Base-by-base conservation (phyloP, 108 stramenopile species). In the Chaetoceros muelleri region DNA sequence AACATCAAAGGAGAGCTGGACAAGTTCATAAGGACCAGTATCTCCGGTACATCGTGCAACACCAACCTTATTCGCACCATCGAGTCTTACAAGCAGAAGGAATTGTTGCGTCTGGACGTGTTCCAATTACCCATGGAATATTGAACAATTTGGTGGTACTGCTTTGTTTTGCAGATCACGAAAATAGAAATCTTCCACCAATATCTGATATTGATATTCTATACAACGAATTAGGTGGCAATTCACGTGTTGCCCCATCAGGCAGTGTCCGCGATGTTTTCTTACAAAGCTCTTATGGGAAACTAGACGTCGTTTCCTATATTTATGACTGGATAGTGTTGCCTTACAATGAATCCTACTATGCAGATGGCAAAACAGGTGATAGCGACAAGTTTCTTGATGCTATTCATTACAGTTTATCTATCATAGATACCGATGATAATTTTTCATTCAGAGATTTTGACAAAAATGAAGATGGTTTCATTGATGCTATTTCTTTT, bases 401-500 rank as follows among this genome's bases (percentile, higher is more conserved):
- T 24, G 26, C 62, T 2, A 49, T 52, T 58, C 57, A 28, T 28
- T 51, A 60, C 1, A 55, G 60, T 30, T 59, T 62, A 55, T 19
- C 46, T 56, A 71, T 29, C 16, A 16, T 50, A 26, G 69, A 49
- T 21, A 27, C 51, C 28, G 31, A 25, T 28, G 58, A 46, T 20
- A 68, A 22, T 55, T 59, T 46, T 55, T 29, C 18, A 44, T 48
- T 71, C 44, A n/a, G 64, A 18, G 18, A 64, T n/a, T 57, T 57
- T 27, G 78, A 79, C 46, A 7, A 29, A 5, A 70, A 79, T 51
- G 53, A 31, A 20, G 78, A 79, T 55, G 62, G 67, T 17, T 40
- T 30, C n/a, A 46, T 79, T 0, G 87, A 93, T 59, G 69, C 70
- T 0, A 57, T 93, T 8, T 63, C 76, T 24, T 34, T 93, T 10